These are phyloP conservation scores for Diaporthe sp. DNA, from an alignment of 2,329 filamentous ascomycete genomes.

Conservation along the genomic window DNA sequence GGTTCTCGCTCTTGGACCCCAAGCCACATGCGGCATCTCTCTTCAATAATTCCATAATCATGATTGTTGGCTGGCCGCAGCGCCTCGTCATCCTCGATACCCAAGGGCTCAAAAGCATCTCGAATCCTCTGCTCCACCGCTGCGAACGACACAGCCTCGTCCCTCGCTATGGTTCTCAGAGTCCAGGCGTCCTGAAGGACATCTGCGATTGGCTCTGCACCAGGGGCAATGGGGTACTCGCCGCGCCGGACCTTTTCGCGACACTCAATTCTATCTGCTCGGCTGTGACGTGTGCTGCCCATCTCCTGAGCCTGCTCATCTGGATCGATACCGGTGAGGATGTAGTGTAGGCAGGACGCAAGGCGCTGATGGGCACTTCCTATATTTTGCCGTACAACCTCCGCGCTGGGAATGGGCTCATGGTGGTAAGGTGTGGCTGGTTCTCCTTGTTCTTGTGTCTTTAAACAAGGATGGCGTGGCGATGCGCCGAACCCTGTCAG, in stretches of 20 bases:
- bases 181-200: neutral
- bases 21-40: neutral
- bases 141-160: neutral
- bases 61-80: neutral
- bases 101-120: neutral
- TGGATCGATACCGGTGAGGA: neutral
- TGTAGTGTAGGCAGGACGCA: constrained; percentile 9
- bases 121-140: neutral
- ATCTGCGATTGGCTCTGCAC: neutral
- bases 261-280: neutral
- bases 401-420: neutral
- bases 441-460: neutral
- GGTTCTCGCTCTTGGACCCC: neutral
- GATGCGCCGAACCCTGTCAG: neutral
- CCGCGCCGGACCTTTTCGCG: neutral
- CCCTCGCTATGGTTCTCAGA: neutral
- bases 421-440: neutral
- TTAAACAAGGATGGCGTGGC: neutral
- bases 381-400: neutral
- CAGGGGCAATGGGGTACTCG: neutral
- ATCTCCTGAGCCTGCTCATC: neutral
- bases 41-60: neutral
- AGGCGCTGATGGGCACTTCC: neutral
- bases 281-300: neutral
- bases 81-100: neutral